Evolutionary conservation across 1,139 yeast genomes (phyloP).

Genomic region (Protomyces inouyei): DNA sequence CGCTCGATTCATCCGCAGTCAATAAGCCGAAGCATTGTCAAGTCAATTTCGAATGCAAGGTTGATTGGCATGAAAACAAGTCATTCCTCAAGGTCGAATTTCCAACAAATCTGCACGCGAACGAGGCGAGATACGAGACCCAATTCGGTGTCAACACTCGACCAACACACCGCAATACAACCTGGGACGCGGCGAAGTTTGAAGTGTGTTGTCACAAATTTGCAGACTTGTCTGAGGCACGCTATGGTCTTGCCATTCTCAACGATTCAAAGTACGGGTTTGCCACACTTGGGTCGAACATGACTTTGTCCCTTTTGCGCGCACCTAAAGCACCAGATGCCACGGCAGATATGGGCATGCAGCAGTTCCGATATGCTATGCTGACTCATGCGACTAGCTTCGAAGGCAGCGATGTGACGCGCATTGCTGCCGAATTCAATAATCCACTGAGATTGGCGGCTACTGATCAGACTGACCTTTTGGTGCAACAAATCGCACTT

Average conservation of each 20-base stretch:
- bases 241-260: conserved; percentile 80
- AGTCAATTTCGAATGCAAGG: conserved; percentile 58
- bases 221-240: conserved; percentile 81
- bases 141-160: conserved; percentile 86
- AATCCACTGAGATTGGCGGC: conserved; percentile 44
- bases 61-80: conserved; percentile 82
- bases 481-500: conserved; percentile 19
- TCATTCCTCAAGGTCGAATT: conserved; percentile 90
- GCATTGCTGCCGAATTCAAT: conserved; percentile 75
- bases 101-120: conserved; percentile 75
- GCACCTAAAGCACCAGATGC: conserved; percentile 80
- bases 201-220: conserved; percentile 94
- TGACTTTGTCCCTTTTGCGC: conserved; percentile 68
- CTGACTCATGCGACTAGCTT: conserved; percentile 73
- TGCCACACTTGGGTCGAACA: conserved; percentile 80
- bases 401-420: conserved; percentile 55
- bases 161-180: conserved; percentile 89
- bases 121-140: conserved; percentile 81
- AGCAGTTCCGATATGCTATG: conserved; percentile 74
- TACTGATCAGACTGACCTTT: conserved; percentile 32
- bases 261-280: conserved; percentile 90
- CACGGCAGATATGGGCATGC: conserved; percentile 88
- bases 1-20: conserved; percentile 68
- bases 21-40: conserved; percentile 50
- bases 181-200: conserved; percentile 95